phyloP scores from a whole-genome alignment of 345 rosid genomes.

The Lepidium aucheri region DNA sequence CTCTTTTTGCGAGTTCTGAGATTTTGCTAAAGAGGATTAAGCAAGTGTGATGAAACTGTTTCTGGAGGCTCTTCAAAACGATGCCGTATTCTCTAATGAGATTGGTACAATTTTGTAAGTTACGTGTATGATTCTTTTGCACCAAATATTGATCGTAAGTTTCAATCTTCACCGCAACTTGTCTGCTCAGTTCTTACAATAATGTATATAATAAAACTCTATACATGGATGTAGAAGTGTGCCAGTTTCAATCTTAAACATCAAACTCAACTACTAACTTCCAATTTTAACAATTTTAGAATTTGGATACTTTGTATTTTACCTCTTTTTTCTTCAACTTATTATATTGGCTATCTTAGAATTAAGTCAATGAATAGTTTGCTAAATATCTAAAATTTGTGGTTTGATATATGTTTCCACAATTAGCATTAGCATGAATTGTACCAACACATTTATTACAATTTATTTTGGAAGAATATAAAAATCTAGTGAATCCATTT shows the following conservation, averaged over 20 bases:
- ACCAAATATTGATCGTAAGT: no score
- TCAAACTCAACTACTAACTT: not conserved
- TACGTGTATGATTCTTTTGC: slow-evolving; percentile 4
- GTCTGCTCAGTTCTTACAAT: no score
- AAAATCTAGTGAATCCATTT: no score
- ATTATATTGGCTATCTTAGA: not conserved
- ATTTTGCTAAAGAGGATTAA: slow-evolving; percentile 6
- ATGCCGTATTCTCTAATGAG: not conserved
- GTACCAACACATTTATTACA: no score
- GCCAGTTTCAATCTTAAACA: slow-evolving; percentile 4
- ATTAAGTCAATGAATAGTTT: no score
- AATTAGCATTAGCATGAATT: no score
- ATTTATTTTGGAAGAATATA: no score
- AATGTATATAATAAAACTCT: no score
- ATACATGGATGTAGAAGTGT: no score
- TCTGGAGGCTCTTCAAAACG: slow-evolving; percentile 9
- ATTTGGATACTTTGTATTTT: not conserved
- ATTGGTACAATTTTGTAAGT: not conserved
- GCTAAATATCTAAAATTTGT: no score
- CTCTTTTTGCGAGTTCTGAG: not conserved
- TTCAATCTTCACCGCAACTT: no score
- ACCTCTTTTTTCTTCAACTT: not conserved
- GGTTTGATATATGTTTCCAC: no score
- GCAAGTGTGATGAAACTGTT: slow-evolving; percentile 14
- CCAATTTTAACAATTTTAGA: not conserved